Conservation (phyloP, 2,329 filamentous ascomycete species). For the Xylariaceae sp. region DNA sequence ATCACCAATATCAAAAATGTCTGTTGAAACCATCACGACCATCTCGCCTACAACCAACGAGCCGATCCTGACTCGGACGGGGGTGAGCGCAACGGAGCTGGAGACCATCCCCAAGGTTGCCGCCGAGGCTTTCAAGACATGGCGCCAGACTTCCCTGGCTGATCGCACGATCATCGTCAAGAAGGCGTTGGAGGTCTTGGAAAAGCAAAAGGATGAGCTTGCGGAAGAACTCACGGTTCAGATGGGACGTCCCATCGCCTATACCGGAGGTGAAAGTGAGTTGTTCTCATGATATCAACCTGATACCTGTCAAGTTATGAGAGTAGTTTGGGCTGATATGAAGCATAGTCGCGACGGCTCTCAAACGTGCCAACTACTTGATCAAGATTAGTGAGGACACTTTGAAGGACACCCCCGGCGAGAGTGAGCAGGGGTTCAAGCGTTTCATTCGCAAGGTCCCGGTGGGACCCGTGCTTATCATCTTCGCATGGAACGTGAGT, state of each 20-base stretch:
- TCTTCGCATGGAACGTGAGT: constrained; percentile 97
- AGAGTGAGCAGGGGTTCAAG: constrained; percentile 81
- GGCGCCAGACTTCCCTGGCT: constrained; percentile 66
- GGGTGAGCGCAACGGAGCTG: constrained; percentile 65
- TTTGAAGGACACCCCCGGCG: constrained; percentile 74
- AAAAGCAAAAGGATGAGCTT: constrained; percentile 69
- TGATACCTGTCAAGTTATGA: not conserved
- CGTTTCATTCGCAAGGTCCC: constrained; percentile 85
- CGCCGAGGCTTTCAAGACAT: constrained; percentile 69
- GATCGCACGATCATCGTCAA: constrained; percentile 76
- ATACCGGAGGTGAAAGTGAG: constrained; percentile 65
- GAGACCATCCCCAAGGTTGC: constrained; percentile 66
- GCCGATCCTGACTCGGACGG: constrained; percentile 72
- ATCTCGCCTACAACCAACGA: constrained; percentile 89
- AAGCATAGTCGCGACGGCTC: constrained; percentile 62
- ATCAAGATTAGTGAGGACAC: constrained; percentile 76
- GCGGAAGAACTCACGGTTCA: constrained; percentile 83
- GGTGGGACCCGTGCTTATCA: constrained; percentile 78
- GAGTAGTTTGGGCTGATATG: constrained; percentile 12
- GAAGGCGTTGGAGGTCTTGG: constrained; percentile 68
- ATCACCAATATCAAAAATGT: constrained; percentile 42
- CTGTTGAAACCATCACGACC: constrained; percentile 62
- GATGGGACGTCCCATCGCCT: constrained; percentile 91
- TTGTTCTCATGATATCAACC: not conserved
- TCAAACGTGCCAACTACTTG: constrained; percentile 80